Evolutionary conservation across 2,329 filamentous ascomycete genomes (phyloP), one percentile per base, ranked within the genome.

Genomic region (Fusarium cicatricum): DNA sequence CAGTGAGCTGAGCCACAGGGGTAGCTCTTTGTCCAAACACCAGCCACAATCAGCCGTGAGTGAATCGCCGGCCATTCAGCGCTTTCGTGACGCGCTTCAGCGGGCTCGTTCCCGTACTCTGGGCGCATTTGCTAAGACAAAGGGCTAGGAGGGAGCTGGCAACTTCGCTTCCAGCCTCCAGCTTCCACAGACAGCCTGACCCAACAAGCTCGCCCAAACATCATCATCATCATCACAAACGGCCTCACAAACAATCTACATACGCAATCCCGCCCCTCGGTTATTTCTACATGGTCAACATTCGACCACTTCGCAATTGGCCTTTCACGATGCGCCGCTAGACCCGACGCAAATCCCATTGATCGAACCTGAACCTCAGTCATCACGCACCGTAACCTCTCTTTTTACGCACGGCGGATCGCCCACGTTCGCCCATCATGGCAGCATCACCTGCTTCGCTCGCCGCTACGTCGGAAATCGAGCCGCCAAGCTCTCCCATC

Each of bases 401-500:
- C 48, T 49, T 28, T 19, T 28, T 21, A 38, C 55, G 33, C 51
- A 32, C 46, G 23, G 9, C 23, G 9, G 23, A 26, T 15, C 44
- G 33, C 23, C 38, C 36, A 42, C 26, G 12, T 55, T 31, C 40
- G 36, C 47, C 37, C 64, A 63, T 46, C 41, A 78, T 78, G 75
- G 73, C 73, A 43, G 73, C 75, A 26, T 77, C 78, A 33, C 77
- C 77, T 33, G 74, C 69, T 65, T 79, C 75, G 15, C 62, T 71
- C 53, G 72, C 71, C 52, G 75, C 72, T 56, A 75, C 76, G 63
- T 82, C 80, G 41, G 81, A 82, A 49, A 67, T 74, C 29, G 80
- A 82, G 52, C 69, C 71, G 1, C 74, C 75, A 17, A 82, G 79
- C 65, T 83, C 81, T 9, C 81, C 81, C 17, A 71, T 64, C 19